Base-by-base conservation (phyloP, 1,284 basidiomycete species). In the Volvariella surrecta region DNA sequence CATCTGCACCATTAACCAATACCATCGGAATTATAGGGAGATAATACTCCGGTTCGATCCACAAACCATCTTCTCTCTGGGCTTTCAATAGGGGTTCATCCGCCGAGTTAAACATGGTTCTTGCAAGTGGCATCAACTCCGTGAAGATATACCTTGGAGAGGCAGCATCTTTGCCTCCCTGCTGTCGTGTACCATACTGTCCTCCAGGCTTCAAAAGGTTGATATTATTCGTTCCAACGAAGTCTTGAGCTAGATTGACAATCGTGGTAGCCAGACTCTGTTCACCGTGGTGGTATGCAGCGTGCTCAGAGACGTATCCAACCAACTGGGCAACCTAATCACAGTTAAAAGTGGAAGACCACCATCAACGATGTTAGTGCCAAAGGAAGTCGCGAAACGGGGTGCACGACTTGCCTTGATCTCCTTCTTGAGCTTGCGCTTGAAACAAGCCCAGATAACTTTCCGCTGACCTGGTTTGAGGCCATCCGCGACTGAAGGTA, bases 401-500 rank as follows among this genome's bases (percentile, higher is more conserved):
- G 24, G 8, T 31, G 4, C 10, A 17, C n/a, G n/a, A n/a, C 45
- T 50, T 22, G 82, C 85, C 75, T 97, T 99, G 69, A 97, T 83
- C 64, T 97, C 91, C 53, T 78, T 82, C 66, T 85, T 90, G 50
- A 97, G 67, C 52, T 97, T 97, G 49, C 90, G 81, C 67, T 91
- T 95, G 75, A 98, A 99, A 64, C 89, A 93, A 53, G 75, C 89
- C 75, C 89, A 99, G 28, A 99, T 76, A 44, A 99, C 90, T 63
- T 99, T 99, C 44, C 96, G 77, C 60, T 99, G 96, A 63, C 94
- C 95, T n/a, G 96, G 96, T 64, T 99, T 99, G 51, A 99, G 71
- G 28, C 96, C 96, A 59, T 99, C 96, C 3, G 86, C 83, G 11
- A 92, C 78, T 1, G 89, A 92, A 15, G 96, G 90, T 53, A 99